Base-by-base conservation (phyloP, 2,329 filamentous ascomycete species). In the Coniosporium tulheliwenetii region DNA sequence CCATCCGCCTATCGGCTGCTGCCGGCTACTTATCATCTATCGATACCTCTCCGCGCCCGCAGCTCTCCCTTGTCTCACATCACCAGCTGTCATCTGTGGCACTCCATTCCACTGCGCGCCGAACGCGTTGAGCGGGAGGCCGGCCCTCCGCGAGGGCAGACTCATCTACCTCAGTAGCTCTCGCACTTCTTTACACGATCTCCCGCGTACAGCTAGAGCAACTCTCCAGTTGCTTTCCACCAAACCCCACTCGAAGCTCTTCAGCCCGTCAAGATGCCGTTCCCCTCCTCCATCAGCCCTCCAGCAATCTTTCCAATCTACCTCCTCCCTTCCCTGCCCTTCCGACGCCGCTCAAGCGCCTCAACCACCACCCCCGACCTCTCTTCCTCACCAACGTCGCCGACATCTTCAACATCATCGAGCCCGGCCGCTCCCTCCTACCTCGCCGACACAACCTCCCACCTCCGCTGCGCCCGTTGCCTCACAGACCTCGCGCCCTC, bases 381-480 rank as follows among this genome's bases (percentile, higher is more conserved):
- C 49, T 45, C 39, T 55, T 50, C 46, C 52, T 59, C 36, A 38
- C 45, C 12, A 32, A 42, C 44, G n/a, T 39, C 45, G 10, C 47
- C 47, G 39, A 41, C 46, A 35, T 41, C 39, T 15, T 44, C 41
- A 35, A 13, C 43, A 5, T 36, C 38, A 5, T 15, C 43, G 36
- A 13, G 10, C 35, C 43, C 36, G 30, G 26, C 14, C 29, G 44
- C 15, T 10, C 43, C 14, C 45, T 53, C 57, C 41, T 70, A 62
- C 50, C 59, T 72, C 12, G 45, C 56, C 39, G 63, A 61, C 42
- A 62, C 71, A 49, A 57, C 61, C 38, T 74, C 74, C 2, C 69
- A 71, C 53, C 65, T 79, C 16, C 69, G 67, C 48, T 79, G 75
- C 56, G 63, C 67, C 26, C 67, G 68, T 47, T 79, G 75, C 52